These are phyloP conservation scores for Coelastrella sp. DNA, from an alignment of 139 green algal species.

Conservation along the genomic window DNA sequence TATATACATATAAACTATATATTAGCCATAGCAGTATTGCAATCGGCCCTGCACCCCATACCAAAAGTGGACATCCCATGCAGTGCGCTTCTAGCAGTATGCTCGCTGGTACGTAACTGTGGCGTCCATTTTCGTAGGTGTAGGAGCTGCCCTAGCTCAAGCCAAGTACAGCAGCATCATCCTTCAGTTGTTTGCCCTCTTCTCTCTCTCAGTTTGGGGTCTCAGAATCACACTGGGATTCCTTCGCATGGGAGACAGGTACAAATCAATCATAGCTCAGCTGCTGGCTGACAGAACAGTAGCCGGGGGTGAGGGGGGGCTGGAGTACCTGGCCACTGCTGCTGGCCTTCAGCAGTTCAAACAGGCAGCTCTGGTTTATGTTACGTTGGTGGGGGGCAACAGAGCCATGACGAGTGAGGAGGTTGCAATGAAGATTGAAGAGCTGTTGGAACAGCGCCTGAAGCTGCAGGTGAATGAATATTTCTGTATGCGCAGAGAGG, in stretches of 20 bases:
- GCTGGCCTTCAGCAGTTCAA: constrained; percentile 63
- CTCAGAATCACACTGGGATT: constrained; percentile 53
- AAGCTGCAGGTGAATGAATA: constrained; percentile 40
- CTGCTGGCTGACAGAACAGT: constrained; percentile 55
- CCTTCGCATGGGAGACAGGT: constrained; percentile 57
- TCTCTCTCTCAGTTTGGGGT: constrained; percentile 1
- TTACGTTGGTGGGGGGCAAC: constrained; percentile 40
- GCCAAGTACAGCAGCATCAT: constrained; percentile 19
- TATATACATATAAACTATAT: too few relatives aligned
- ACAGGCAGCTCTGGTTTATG: constrained; percentile 55
- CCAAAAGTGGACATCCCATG: background rate
- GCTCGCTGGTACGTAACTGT: too few relatives aligned
- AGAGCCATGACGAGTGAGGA: background rate
- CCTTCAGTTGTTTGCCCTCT: background rate
- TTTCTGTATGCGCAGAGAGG: too few relatives aligned
- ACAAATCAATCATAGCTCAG: constrained; percentile 53
- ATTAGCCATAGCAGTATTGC: too few relatives aligned
- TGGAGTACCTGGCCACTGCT: constrained; percentile 55
- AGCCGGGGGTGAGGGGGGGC: constrained; percentile 24
- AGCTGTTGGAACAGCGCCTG: constrained; percentile 42
- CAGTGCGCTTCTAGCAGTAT: constrained; percentile 33
- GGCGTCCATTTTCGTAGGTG: too few relatives aligned
- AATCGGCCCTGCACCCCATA: too few relatives aligned
- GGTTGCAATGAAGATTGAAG: constrained; percentile 36
- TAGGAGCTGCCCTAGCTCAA: constrained; percentile 25